phyloP scores from a whole-genome alignment of 345 rosid genomes.

The Tarenaya hassleriana region DNA sequence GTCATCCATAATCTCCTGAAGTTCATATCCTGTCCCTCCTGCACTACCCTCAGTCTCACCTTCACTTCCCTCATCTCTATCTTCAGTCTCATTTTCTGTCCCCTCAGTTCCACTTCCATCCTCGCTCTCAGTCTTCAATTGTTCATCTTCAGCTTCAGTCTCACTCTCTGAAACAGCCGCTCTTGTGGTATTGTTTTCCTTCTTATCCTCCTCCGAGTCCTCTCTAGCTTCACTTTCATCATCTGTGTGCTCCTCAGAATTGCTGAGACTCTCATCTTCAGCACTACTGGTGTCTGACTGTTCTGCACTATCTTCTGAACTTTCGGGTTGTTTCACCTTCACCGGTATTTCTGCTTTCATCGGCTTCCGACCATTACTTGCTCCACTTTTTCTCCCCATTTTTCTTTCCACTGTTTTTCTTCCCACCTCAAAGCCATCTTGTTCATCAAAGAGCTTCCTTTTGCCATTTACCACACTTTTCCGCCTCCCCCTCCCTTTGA shows the following conservation, averaged over 20 bases:
- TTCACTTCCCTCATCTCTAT: conserved; percentile 17
- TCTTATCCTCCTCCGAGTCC: conserved; percentile 28
- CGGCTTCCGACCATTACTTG: conserved; percentile 14
- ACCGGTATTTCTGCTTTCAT: conserved; percentile 2
- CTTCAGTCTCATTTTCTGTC: background rate
- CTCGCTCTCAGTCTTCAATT: conserved; percentile 21
- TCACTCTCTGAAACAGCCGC: conserved; percentile 27
- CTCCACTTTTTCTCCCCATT: conserved; percentile 21
- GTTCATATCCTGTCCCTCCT: conserved; percentile 25
- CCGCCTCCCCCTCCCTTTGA: conserved; percentile 29
- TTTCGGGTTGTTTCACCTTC: conserved; percentile 15
- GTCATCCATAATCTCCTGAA: conserved; percentile 20
- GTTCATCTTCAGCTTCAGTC: conserved; percentile 23
- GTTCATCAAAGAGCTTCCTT: conserved; percentile 51
- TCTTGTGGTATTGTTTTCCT: conserved; percentile 27
- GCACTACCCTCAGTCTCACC: conserved; percentile 27
- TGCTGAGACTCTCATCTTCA: conserved; percentile 31
- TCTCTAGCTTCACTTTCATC: conserved; percentile 31
- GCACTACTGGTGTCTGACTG: conserved; percentile 25
- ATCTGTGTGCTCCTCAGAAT: conserved; percentile 21
- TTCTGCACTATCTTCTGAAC: conserved; percentile 30
- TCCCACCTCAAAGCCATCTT: conserved; percentile 16
- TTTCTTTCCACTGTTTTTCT: conserved; percentile 20
- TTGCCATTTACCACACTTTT: conserved; percentile 30
- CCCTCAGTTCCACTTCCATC: background rate